Conservation (phyloP, 1,284 basidiomycete genomes). For the Cutaneotrichosporon arboriforme region DNA sequence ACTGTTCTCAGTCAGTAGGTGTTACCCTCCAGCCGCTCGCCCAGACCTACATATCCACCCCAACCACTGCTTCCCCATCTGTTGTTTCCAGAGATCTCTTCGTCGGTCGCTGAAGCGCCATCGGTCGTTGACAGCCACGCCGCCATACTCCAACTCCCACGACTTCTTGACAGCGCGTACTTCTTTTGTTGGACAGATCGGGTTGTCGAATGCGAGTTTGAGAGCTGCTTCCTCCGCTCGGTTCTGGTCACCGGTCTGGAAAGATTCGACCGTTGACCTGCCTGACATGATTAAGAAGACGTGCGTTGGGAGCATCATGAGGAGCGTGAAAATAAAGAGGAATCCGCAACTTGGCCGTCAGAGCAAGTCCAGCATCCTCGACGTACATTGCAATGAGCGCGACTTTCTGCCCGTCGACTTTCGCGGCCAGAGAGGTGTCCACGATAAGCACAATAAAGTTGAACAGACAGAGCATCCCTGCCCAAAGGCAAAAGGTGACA, state of each 20-base stretch:
- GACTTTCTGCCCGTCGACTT: conserved; percentile 40
- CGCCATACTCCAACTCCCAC: conserved; percentile 45
- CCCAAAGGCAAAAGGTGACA: conserved; percentile 44
- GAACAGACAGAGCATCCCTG: conserved; percentile 35
- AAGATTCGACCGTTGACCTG: conserved; percentile 42
- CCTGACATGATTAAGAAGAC: conserved; percentile 34
- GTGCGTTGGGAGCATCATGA: conserved; percentile 37
- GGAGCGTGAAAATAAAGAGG: conserved; percentile 37
- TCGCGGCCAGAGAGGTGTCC: conserved; percentile 8
- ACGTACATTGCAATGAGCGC: conserved; percentile 40
- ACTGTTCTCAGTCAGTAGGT: conserved; percentile 33
- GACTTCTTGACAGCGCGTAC: conserved; percentile 5
- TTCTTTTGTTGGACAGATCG: conserved; percentile 7
- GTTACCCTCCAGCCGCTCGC: neutral
- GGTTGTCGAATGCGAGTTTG: conserved; percentile 23
- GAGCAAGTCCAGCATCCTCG: neutral
- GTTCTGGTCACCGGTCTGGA: conserved; percentile 30
- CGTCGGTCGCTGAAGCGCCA: conserved; percentile 34
- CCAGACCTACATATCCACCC: conserved; percentile 45
- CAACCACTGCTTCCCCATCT: conserved; percentile 37
- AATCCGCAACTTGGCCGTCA: conserved; percentile 31
- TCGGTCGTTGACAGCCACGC: conserved; percentile 33
- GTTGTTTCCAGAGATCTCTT: conserved; percentile 32
- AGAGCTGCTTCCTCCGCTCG: conserved; percentile 35
- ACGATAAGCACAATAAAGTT: conserved; percentile 30